Evolutionary conservation across 2,329 filamentous ascomycete species (phyloP).

Genomic region (Arthrobotrys conoides): DNA sequence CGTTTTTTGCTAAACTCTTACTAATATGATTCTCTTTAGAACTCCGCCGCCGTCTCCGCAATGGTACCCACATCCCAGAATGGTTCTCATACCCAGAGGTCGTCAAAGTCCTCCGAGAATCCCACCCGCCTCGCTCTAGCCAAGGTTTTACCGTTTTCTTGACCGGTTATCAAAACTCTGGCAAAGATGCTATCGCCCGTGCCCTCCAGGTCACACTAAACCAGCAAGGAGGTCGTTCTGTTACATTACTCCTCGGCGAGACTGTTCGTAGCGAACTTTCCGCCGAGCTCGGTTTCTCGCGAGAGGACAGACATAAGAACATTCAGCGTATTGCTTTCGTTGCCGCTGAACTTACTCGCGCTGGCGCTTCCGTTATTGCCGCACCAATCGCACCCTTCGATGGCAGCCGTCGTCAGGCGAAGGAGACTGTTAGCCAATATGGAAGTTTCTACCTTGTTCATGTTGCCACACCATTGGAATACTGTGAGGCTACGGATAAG

Average conservation of each 20-base stretch:
- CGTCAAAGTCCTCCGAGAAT: constrained; percentile 94
- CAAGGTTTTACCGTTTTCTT: constrained; percentile 99
- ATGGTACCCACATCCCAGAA: constrained; percentile 93
- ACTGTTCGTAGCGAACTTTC: constrained; percentile 94
- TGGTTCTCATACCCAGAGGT: constrained; percentile 99
- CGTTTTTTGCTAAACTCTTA: neutral
- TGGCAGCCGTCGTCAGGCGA: constrained; percentile 79
- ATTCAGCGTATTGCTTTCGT: constrained; percentile 97
- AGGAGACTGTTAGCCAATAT: constrained; percentile 86
- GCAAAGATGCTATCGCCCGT: constrained; percentile 96
- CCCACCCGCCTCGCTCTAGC: constrained; percentile 88
- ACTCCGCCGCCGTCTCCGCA: constrained; percentile 90
- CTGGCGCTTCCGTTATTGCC: constrained; percentile 94
- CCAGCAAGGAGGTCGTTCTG: constrained; percentile 95
- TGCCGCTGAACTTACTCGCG: constrained; percentile 90
- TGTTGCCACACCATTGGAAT: constrained; percentile 91
- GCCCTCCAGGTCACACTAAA: constrained; percentile 97
- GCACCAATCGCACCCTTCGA: constrained; percentile 97
- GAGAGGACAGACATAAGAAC: constrained; percentile 93
- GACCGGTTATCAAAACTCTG: constrained; percentile 94
- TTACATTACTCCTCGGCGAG: constrained; percentile 94
- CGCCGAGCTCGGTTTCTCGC: constrained; percentile 93
- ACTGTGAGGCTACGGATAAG: constrained; percentile 95
- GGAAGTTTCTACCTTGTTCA: constrained; percentile 96
- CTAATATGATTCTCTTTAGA: constrained; percentile 69